Evolutionary conservation across 2,329 filamentous ascomycete genomes (phyloP).

Genomic region (Aspergillus chevalieri): DNA sequence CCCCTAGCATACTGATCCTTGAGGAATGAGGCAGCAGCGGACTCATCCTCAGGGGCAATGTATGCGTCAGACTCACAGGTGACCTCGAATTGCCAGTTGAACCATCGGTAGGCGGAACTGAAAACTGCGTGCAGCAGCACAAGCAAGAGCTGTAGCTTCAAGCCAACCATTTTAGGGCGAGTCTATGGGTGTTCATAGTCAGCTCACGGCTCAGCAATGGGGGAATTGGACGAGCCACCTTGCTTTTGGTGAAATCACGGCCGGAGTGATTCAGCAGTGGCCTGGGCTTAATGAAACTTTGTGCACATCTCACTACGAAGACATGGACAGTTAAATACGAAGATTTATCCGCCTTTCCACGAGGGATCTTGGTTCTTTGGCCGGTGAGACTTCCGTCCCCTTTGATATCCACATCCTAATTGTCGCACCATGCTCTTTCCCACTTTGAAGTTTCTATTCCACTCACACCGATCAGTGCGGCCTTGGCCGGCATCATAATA

Average conservation of each 20-base stretch:
- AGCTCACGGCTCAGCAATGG: background rate
- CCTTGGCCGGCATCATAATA: background rate
- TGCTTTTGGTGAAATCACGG: background rate
- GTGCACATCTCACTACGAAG: no score
- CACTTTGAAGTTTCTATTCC: background rate
- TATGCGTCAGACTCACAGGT: constrained; percentile 11
- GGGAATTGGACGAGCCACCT: background rate
- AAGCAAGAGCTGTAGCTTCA: constrained; percentile 4
- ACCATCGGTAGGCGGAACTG: constrained; percentile 11
- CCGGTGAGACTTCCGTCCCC: no score
- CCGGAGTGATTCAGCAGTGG: background rate
- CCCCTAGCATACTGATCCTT: constrained; percentile 8
- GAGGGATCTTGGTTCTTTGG: no score
- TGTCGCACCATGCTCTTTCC: no score
- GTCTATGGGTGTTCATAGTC: background rate
- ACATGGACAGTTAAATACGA: no score
- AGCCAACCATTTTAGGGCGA: constrained; percentile 1
- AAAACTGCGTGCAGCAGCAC: constrained; percentile 5
- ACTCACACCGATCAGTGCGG: background rate
- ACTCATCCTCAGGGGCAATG: constrained; percentile 9
- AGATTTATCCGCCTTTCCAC: no score
- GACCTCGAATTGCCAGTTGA: constrained; percentile 15
- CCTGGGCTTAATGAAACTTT: background rate
- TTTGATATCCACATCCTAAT: no score
- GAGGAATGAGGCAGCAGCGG: constrained; percentile 7